These are phyloP conservation scores for Ceratocystis albifundus DNA, from an alignment of 2,329 filamentous ascomycete genomes.

Conservation along the genomic window DNA sequence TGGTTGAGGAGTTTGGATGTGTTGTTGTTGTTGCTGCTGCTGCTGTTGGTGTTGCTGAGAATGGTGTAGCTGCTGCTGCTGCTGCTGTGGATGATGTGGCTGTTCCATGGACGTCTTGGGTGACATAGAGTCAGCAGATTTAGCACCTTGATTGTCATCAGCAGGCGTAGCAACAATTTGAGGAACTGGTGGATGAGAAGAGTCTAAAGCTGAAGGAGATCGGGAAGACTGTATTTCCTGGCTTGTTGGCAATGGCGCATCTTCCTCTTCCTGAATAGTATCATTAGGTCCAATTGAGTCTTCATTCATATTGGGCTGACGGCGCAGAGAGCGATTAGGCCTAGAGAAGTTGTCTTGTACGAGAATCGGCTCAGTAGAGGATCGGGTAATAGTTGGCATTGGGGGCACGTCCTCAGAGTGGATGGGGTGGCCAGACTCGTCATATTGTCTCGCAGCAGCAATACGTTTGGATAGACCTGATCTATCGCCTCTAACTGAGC, in stretches of 20 bases:
- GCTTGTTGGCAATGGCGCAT: not conserved
- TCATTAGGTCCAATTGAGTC: constrained; percentile 30
- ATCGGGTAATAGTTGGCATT: constrained; percentile 42
- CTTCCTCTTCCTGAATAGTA: constrained; percentile 9
- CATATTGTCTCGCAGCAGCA: constrained; percentile 29
- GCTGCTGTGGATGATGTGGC: not conserved
- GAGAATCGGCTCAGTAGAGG: constrained; percentile 57
- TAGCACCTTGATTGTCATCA: constrained; percentile 24
- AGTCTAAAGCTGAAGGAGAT: constrained; percentile 22
- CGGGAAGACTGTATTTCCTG: constrained; percentile 4
- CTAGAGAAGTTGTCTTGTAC: constrained; percentile 49
- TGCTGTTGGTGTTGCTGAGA: not conserved
- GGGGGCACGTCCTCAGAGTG: constrained; percentile 29
- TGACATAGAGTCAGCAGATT: not conserved
- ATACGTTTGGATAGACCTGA: constrained; percentile 63
- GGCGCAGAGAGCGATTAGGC: constrained; percentile 39
- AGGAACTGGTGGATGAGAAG: constrained; percentile 35
- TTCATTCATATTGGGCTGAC: constrained; percentile 40
- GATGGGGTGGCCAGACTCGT: constrained; percentile 27
- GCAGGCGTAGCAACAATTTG: constrained; percentile 56
- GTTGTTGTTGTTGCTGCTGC: constrained; percentile 10
- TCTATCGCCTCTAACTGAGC: constrained; percentile 70
- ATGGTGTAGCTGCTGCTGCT: not conserved
- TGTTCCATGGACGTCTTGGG: not conserved
- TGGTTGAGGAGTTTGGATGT: not conserved